These are phyloP conservation scores for Diaporthe helianthi DNA, from an alignment of 2,329 filamentous ascomycete genomes.

Conservation along the genomic window DNA sequence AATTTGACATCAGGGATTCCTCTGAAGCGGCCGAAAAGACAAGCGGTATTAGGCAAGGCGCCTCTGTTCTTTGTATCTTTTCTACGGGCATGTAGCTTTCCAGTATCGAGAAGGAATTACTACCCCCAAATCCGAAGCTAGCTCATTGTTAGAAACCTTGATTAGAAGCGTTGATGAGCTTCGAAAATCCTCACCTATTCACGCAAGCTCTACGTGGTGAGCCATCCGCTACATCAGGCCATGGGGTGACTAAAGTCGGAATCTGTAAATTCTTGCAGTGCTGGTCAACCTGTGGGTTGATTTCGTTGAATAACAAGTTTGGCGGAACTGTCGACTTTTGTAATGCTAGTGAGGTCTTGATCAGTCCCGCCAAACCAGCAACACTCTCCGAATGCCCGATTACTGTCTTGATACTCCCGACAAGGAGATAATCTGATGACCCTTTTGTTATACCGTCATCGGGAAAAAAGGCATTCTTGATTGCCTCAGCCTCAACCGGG, in stretches of 20 bases:
- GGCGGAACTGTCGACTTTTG: constrained; percentile 45
- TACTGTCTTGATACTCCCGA: constrained; percentile 44
- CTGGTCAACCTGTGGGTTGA: constrained; percentile 41
- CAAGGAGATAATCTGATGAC: constrained; percentile 25
- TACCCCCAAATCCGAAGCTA: no score
- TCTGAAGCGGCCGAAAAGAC: neutral
- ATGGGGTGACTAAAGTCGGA: constrained; percentile 36
- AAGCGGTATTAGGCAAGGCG: neutral
- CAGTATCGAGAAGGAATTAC: neutral
- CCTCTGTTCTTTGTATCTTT: no score
- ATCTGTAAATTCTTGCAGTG: constrained; percentile 41
- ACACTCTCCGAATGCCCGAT: constrained; percentile 56
- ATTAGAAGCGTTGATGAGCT: constrained; percentile 24
- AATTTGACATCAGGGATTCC: neutral
- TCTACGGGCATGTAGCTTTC: neutral
- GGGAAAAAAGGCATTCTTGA: constrained; percentile 41
- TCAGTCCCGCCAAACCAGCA: constrained; percentile 44
- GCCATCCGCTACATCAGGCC: constrained; percentile 33
- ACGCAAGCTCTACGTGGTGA: constrained; percentile 41
- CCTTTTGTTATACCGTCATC: constrained; percentile 20
- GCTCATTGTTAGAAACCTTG: no score
- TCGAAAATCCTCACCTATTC: constrained; percentile 45
- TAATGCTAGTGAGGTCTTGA: constrained; percentile 44
- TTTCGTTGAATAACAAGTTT: constrained; percentile 44
- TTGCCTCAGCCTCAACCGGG: constrained; percentile 45